phyloP scores from a whole-genome alignment of 768 basidiomycete genomes.

The Pleurotus platypus region DNA sequence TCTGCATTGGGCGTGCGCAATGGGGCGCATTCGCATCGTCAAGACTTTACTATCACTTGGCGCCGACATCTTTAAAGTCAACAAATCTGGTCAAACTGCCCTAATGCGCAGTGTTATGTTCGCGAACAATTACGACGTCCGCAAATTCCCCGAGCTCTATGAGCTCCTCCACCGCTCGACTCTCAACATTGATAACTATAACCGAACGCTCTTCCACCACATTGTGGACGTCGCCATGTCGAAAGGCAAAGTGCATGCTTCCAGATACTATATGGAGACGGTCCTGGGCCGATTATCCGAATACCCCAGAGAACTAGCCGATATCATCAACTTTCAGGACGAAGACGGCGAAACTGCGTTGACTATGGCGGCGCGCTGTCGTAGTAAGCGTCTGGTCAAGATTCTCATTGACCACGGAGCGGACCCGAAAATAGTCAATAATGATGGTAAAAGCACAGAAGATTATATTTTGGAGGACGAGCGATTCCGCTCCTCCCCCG shows the following conservation, averaged over 20 bases:
- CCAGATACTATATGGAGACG: conserved; percentile 98
- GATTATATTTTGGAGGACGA: conserved; percentile 99
- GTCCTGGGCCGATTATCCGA: conserved; percentile 83
- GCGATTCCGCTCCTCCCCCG: conserved; percentile 89
- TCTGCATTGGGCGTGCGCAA: conserved; percentile 97
- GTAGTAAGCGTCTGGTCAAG: conserved; percentile 94
- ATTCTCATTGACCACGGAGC: conserved; percentile 94
- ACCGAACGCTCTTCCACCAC: conserved; percentile 97
- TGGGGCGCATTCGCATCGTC: conserved; percentile 96
- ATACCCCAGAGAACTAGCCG: conserved; percentile 93
- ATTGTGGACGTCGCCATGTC: conserved; percentile 97
- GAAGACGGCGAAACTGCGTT: conserved; percentile 98
- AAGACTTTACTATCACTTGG: conserved; percentile 91
- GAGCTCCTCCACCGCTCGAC: conserved; percentile 97
- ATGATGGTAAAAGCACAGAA: conserved; percentile 95
- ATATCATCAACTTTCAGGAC: conserved; percentile 99
- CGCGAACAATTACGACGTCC: conserved; percentile 98
- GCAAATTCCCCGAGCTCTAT: conserved; percentile 97
- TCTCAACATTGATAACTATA: conserved; percentile 96
- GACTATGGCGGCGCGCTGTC: conserved; percentile 92
- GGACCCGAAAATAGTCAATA: conserved; percentile 90
- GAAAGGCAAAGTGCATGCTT: conserved; percentile 96
- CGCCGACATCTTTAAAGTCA: conserved; percentile 95
- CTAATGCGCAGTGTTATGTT: conserved; percentile 99
- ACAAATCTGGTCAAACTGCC: conserved; percentile 94